A percentile compares a stretch with the other conserved stretches of the same genome.
Evolutionary conservation across 139 green algal species (phyloP).

Genomic region (Micractinium sp.): DNA sequence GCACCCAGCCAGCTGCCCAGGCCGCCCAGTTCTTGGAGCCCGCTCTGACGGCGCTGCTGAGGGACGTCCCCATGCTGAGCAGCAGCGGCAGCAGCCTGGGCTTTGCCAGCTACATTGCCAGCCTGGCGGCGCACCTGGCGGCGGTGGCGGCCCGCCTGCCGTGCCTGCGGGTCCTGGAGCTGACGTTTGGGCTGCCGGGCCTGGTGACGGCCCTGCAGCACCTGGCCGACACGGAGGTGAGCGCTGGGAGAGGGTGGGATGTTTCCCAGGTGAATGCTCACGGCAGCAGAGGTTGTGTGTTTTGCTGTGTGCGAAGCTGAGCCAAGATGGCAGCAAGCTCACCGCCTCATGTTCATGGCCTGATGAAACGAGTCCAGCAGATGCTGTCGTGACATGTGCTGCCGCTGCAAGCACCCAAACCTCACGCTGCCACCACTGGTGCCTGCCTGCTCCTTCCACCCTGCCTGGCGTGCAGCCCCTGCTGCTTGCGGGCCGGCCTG

Average conservation of each 20-base stretch:
- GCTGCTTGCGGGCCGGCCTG: not conserved
- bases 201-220: conserved; percentile 10
- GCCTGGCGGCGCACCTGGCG: conserved; percentile 23
- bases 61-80: not conserved
- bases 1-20: not conserved
- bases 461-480: not conserved
- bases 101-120: conserved; percentile 6
- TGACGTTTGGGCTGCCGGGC: conserved; percentile 67
- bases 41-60: not conserved
- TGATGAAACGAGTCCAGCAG: too few relatives aligned
- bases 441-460: not conserved
- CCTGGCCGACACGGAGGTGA: conserved; percentile 3
- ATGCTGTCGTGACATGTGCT: not conserved
- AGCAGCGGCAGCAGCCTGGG: not conserved
- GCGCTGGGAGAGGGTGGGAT: not conserved
- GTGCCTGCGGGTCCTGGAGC: conserved; percentile 61
- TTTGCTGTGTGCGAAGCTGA: not conserved
- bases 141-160: conserved; percentile 46
- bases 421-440: not conserved
- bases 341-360: not conserved
- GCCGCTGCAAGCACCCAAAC: not conserved
- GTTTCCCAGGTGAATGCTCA: not conserved
- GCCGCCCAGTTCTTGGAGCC: not conserved
- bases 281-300: not conserved
- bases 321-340: not conserved